A percentile compares a stretch with the other conserved stretches of the same genome.
phyloP scores from a whole-genome alignment of 1,139 yeast species.

The Williopsis jadinii region DNA sequence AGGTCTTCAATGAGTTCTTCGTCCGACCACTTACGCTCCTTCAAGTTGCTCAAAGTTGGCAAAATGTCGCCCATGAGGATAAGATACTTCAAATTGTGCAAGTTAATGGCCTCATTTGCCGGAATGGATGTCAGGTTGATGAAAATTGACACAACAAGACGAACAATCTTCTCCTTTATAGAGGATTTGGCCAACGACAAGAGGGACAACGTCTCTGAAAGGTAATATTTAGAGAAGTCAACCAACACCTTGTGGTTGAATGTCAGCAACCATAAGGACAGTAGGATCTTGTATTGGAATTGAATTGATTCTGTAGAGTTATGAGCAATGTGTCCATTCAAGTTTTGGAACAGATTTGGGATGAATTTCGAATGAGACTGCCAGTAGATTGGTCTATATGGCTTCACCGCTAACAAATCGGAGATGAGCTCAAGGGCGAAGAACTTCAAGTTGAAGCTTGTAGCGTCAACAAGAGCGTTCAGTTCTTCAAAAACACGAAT shows the following conservation, averaged over 20 bases:
- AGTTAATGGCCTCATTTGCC: constrained; percentile 23
- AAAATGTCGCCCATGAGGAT: constrained; percentile 75
- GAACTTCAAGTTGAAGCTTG: constrained; percentile 49
- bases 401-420: constrained; percentile 45
- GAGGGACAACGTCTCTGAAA: constrained; percentile 38
- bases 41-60: constrained; percentile 57
- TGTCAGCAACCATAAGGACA: constrained; percentile 79
- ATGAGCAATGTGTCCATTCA: constrained; percentile 19
- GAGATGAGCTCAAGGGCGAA: constrained; percentile 63
- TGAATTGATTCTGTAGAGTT: constrained; percentile 48
- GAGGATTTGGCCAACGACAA: constrained; percentile 70
- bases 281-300: constrained; percentile 71
- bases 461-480: constrained; percentile 11
- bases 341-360: constrained; percentile 45
- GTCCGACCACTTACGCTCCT: constrained; percentile 90
- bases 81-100: constrained; percentile 49
- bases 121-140: constrained; percentile 45
- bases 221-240: constrained; percentile 36
- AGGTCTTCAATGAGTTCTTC: constrained; percentile 82
- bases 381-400: constrained; percentile 57
- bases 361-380: constrained; percentile 43
- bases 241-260: constrained; percentile 47
- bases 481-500: constrained; percentile 3
- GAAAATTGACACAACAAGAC: constrained; percentile 72
- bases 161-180: constrained; percentile 84